A percentile compares a stretch with the other conserved stretches of the same genome.
phyloP scores from a whole-genome alignment of 192 early-diverging fungal genomes.

The Phycomyces blakesleeanus region DNA sequence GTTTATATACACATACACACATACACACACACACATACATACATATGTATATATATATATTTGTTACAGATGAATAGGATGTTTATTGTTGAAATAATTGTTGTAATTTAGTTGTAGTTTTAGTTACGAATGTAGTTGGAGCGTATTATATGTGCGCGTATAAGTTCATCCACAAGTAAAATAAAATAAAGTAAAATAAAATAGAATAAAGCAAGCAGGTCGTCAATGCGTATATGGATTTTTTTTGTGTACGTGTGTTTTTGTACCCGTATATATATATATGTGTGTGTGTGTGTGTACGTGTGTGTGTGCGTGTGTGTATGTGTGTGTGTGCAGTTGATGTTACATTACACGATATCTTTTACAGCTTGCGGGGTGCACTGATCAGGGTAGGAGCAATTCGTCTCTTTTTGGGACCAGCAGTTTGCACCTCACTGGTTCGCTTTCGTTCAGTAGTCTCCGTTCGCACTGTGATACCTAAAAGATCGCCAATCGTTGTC shows the following conservation, averaged over 20 bases:
- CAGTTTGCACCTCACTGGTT: too few species aligned
- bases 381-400: constrained; percentile 27
- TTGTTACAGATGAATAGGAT: not conserved
- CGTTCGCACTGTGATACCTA: too few species aligned
- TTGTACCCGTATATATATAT: not conserved
- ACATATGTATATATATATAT: not conserved
- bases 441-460: too few species aligned
- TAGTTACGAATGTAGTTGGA: too few species aligned
- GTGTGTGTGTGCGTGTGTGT: not conserved
- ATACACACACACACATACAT: too few species aligned
- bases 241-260: not conserved
- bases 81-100: too few species aligned
- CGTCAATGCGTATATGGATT: not conserved
- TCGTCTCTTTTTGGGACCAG: constrained; percentile 20
- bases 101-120: too few species aligned
- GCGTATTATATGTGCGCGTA: too few species aligned
- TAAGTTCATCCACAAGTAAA: too few species aligned
- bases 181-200: too few species aligned
- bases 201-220: too few species aligned
- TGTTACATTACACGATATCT: not conserved
- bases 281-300: not conserved
- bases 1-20: too few species aligned
- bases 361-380: not conserved
- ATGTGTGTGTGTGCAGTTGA: not conserved
- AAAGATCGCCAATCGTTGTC: not conserved